These are phyloP conservation scores for Sarocladium brachiariae DNA, from an alignment of 2,329 filamentous ascomycete species.

Conservation along the genomic window DNA sequence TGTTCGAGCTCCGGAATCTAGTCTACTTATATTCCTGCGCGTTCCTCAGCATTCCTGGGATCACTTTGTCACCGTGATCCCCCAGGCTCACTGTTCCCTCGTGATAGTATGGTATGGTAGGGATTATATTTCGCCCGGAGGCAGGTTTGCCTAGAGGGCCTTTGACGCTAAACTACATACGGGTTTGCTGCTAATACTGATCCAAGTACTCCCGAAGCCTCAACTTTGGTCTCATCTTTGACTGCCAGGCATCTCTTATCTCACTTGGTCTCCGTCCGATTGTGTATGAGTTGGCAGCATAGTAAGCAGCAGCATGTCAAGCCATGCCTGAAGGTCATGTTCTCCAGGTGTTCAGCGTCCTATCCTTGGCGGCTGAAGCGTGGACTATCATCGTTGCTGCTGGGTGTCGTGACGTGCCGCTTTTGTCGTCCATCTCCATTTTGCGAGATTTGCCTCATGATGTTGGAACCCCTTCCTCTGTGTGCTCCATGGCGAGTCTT, in stretches of 20 bases:
- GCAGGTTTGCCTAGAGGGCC: neutral
- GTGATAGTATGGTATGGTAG: no score
- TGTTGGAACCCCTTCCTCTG: no score
- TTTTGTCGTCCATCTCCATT: neutral
- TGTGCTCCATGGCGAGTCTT: no score
- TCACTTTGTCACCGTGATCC: no score
- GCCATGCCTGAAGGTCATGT: neutral
- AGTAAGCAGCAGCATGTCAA: neutral
- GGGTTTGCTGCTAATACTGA: neutral
- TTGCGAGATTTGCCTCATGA: neutral
- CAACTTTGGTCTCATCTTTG: neutral
- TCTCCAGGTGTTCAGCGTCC: conserved; percentile 2
- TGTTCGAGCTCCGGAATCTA: no score
- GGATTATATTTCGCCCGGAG: neutral
- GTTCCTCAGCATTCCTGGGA: no score
- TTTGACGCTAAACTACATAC: neutral
- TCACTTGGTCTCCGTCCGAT: neutral
- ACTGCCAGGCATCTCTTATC: neutral
- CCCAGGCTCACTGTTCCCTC: no score
- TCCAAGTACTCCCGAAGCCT: neutral
- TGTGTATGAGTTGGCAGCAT: neutral
- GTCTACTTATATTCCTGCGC: no score
- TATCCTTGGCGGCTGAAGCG: conserved; percentile 5
- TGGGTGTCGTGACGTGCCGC: neutral
- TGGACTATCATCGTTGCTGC: neutral